A percentile compares a stretch with the other conserved stretches of the same genome.
Evolutionary conservation across 306 rosid species (phyloP).

Genomic region (Morella rubra): DNA sequence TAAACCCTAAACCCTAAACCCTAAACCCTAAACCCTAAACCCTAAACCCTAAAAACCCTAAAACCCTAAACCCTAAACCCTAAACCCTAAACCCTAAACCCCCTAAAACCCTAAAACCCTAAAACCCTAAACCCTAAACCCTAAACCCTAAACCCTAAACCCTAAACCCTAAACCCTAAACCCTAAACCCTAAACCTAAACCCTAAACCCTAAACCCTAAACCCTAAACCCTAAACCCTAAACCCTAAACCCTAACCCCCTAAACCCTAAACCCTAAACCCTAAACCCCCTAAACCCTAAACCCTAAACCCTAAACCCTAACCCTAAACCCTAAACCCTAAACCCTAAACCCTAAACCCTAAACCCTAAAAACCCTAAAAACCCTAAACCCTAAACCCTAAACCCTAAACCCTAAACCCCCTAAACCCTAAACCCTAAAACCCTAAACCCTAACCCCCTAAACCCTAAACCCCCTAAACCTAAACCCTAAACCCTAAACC

Average conservation of each 20-base stretch:
- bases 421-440: slow-evolving; percentile 13
- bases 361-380: slow-evolving; percentile 11
- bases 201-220: not conserved
- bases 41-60: slow-evolving; percentile 14
- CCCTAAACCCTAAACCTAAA: slow-evolving; percentile 15
- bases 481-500: slow-evolving; percentile 13
- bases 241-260: not conserved
- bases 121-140: slow-evolving; percentile 1
- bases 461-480: slow-evolving; percentile 23
- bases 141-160: slow-evolving; percentile 11
- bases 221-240: slow-evolving; percentile 19
- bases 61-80: slow-evolving; percentile 27
- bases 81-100: slow-evolving; percentile 18
- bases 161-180: slow-evolving; percentile 19
- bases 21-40: slow-evolving; percentile 16
- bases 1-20: slow-evolving; percentile 17
- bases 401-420: slow-evolving; percentile 22
- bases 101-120: slow-evolving; percentile 16
- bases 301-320: slow-evolving; percentile 20
- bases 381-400: slow-evolving; percentile 9
- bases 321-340: slow-evolving; percentile 1
- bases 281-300: slow-evolving; percentile 17
- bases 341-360: slow-evolving; percentile 16
- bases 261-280: slow-evolving; percentile 21
- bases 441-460: slow-evolving; percentile 16